Evolutionary conservation across 2,329 filamentous ascomycete species (phyloP).

Genomic region (Cytospora piceae): DNA sequence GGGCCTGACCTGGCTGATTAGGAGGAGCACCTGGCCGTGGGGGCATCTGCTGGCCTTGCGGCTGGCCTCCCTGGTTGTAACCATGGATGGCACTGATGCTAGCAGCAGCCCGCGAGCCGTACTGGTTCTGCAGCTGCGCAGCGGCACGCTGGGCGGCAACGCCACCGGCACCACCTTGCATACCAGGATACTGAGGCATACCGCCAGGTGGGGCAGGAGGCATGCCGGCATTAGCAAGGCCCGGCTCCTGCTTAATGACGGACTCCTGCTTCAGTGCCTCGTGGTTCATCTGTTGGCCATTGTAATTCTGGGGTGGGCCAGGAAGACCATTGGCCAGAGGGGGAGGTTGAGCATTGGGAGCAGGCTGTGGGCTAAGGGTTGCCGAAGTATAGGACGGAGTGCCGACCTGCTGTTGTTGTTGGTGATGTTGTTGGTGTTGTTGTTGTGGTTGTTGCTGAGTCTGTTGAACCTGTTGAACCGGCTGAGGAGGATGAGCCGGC

Average conservation of each 20-base stretch:
- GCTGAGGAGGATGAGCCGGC: neutral
- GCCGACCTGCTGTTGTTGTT: conserved; percentile 32
- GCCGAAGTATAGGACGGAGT: conserved; percentile 40
- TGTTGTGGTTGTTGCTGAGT: neutral
- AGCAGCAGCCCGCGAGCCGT: conserved; percentile 65
- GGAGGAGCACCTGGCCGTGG: conserved; percentile 32
- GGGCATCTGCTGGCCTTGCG: conserved; percentile 37
- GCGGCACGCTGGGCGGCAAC: conserved; percentile 59
- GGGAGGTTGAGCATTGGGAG: conserved; percentile 36
- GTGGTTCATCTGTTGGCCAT: conserved; percentile 51
- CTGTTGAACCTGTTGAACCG: neutral
- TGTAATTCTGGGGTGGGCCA: conserved; percentile 37
- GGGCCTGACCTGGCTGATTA: conserved; percentile 32
- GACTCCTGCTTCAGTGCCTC: conserved; percentile 55
- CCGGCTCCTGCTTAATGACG: conserved; percentile 53
- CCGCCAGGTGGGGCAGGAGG: conserved; percentile 40
- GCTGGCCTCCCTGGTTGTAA: conserved; percentile 40
- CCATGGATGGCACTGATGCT: conserved; percentile 67
- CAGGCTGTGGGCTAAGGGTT: conserved; percentile 41
- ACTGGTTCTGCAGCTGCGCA: conserved; percentile 61
- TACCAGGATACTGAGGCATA: conserved; percentile 31
- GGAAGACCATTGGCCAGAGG: conserved; percentile 37
- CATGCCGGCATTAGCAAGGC: conserved; percentile 39
- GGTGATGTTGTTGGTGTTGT: neutral
- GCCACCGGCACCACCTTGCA: conserved; percentile 9